Conservation (phyloP, 192 early-diverging fungal genomes). For the Backusella australiensis region DNA sequence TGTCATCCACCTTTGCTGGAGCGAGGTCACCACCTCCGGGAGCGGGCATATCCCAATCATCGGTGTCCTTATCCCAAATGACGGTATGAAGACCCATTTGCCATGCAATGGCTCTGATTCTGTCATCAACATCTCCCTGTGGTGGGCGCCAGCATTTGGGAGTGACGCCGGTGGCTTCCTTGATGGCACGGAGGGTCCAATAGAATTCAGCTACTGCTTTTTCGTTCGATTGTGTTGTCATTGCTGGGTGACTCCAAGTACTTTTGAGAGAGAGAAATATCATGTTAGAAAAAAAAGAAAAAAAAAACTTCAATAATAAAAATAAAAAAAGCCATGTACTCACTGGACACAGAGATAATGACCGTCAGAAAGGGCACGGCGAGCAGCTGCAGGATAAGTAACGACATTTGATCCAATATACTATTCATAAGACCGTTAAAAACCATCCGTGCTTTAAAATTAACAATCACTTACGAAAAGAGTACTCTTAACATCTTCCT, state of each 20-base stretch:
- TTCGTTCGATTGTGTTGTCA: slow-evolving; percentile 44
- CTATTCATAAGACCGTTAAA: slow-evolving; percentile 5
- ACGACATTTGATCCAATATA: slow-evolving; percentile 39
- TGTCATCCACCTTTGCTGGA: slow-evolving; percentile 18
- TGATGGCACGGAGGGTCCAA: slow-evolving; percentile 38
- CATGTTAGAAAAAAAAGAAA: not conserved
- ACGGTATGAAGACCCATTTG: slow-evolving; percentile 25
- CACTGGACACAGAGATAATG: slow-evolving; percentile 55
- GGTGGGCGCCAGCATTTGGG: slow-evolving; percentile 45
- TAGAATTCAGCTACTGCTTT: slow-evolving; percentile 51
- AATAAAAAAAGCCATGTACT: not conserved
- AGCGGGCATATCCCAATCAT: slow-evolving; percentile 43
- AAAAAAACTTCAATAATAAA: not conserved
- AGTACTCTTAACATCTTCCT: slow-evolving; percentile 6
- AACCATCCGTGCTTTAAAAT: not conserved
- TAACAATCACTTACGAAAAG: slow-evolving; percentile 11
- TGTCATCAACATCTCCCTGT: slow-evolving; percentile 47
- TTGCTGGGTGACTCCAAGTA: slow-evolving; percentile 55
- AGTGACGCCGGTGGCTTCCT: slow-evolving; percentile 39
- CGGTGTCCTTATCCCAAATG: slow-evolving; percentile 23
- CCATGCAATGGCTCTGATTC: slow-evolving; percentile 36
- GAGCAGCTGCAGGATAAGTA: slow-evolving; percentile 25
- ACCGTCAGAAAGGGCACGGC: slow-evolving; percentile 34
- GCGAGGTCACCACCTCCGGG: slow-evolving; percentile 24
- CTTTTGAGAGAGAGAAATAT: not conserved